phyloP scores from a whole-genome alignment of 2,329 filamentous ascomycete species.

The Ascochyta fabae region DNA sequence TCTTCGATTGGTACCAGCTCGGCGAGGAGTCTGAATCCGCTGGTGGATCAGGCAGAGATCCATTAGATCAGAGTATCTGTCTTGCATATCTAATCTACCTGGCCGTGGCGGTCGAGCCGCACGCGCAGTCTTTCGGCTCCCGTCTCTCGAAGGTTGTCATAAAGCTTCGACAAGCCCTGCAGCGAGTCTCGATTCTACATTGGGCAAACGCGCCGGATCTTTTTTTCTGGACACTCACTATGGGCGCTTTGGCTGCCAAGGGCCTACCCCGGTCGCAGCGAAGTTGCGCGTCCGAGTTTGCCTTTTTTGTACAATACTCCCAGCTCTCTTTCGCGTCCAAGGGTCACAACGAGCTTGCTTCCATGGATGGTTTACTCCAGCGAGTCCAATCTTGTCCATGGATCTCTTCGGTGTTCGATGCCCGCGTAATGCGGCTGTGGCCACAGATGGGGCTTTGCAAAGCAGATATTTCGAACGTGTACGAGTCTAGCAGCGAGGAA shows the following conservation, averaged over 20 bases:
- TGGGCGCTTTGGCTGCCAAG: conserved; percentile 36
- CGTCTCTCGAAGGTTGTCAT: conserved; percentile 29
- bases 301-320: conserved; percentile 30
- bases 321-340: conserved; percentile 12
- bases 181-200: conserved; percentile 17
- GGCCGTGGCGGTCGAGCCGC: conserved; percentile 31
- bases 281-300: conserved; percentile 5
- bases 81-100: conserved; percentile 37
- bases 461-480: conserved; percentile 13
- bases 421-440: conserved; percentile 27
- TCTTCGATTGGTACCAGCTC: conserved; percentile 38
- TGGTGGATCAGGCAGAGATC: not conserved
- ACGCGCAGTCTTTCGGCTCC: conserved; percentile 19
- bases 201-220: conserved; percentile 34
- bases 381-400: conserved; percentile 21
- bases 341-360: conserved; percentile 12
- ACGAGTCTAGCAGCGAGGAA: conserved; percentile 20
- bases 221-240: conserved; percentile 39
- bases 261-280: conserved; percentile 8
- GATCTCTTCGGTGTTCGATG: conserved; percentile 31
- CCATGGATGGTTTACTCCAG: conserved; percentile 16
- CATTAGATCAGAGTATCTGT: conserved; percentile 35
- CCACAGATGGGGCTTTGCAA: conserved; percentile 26
- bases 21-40: conserved; percentile 15
- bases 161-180: conserved; percentile 29